Base-by-base conservation (phyloP, 106 monocot genomes). In the Dendrobium huoshanense region DNA sequence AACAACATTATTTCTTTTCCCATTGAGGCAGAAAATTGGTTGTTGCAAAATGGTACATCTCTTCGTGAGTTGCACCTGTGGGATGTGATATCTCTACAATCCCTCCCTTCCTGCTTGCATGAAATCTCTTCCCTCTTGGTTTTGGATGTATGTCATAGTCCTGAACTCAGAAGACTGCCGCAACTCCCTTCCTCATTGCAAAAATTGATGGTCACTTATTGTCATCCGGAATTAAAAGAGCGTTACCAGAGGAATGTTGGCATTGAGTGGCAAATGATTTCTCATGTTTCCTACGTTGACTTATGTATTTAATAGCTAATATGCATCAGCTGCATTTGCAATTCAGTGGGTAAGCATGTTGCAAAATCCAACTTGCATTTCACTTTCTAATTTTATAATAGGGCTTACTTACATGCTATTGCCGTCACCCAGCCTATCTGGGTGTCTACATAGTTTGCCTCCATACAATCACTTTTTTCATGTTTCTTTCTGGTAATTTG, bases 211-310 rank as follows among this genome's bases (percentile, higher is more conserved):
- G 25, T 78, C 27, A 56, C 56, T 17, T 56, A 78, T 40, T 78
- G 78, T 78, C 78, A 78, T 40, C 59, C 78, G 1, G 56, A 78
- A 37, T 58, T 78, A 41, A 78, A 78, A 59, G 59, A 78, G 37
- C 31, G 59, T 17, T 78, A 58, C 18, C 59, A 78, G 59, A 78
- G 31, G 19, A 17, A 78, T 58, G 20, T 37, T 59, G 78, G 78
- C 20, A 58, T 40, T 78, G 58, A 78, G 61, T 56, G 56, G 78
- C 47, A 22, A 16, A 27, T 11, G 13, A 78, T 78, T 61, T 58
- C 78, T 78, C 59, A 78, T 59, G 55, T 78, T 40, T 33, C 78
- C 61, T 42, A 74, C 43, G 74, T 43, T 19, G 43, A 16, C 74
- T 43, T 74, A 74, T 74, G 42, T 19, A 74, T 74, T 43, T 74